Evolutionary conservation across 1,139 yeast genomes (phyloP), one percentile per base, ranked within the genome.

Genomic region (Pichia sp.): DNA sequence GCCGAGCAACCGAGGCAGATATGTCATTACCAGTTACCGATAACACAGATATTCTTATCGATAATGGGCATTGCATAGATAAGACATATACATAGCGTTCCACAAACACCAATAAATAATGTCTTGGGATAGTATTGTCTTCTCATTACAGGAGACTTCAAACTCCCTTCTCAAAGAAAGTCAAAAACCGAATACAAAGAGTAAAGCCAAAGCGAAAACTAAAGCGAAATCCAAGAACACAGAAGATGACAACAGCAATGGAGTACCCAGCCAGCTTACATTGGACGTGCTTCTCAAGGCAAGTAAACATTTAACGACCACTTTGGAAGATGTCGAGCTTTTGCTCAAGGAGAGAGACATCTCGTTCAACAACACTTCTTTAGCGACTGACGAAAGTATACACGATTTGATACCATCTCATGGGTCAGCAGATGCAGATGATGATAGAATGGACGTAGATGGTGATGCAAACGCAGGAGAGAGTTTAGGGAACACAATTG

Each of bases 121-220:
- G 48, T 46, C 44, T 3, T 46, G 48, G 48, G 41, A 46, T n/a
- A 19, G 34, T 6, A 23, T 46, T n/a, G 41, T 46, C 13, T 25
- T 31, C 5, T 39, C 23, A 4, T 28, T 46, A 25, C 44, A 39
- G 31, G 43, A 37, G 22, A 39, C 48, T 9, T 25, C 48, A 9
- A 42, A 28, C 4, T 18, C 21, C 12, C 10, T 46, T 12, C 23
- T 25, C 12, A n/a, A 23, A 3, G 31, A 21, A 4, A 21, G 26
- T 10, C 4, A 12, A 10, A 39, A 46, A 23, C 23, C n/a, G n/a
- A 22, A 30, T 31, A 16, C 37, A 16, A 43, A 30, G 16, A 30
- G n/a, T 4, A 26, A 46, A 22, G 12, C 18, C n/a, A 23, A 36
- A 23, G 9, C 31, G 7, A 31, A 44, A 30, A 18, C 7, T 9